Evolutionary conservation across 176 grass and related monocot genomes (phyloP).

Genomic region (Juncus effusus): DNA sequence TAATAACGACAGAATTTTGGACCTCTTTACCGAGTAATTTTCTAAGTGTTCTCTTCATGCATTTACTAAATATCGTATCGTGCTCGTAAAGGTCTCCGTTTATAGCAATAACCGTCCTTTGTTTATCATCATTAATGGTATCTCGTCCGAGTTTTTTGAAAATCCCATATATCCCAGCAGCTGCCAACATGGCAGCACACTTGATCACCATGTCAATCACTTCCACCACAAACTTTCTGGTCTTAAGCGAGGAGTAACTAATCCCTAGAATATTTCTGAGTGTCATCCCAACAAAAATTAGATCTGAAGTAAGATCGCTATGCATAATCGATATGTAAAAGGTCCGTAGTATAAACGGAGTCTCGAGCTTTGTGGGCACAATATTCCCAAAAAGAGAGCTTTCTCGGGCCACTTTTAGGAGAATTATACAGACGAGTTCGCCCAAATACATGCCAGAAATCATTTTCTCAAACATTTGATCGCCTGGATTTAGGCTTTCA

Average conservation of each 20-base stretch:
- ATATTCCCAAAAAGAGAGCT: too few species aligned
- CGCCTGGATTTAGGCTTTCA: conserved; percentile 64
- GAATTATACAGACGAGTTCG: too few species aligned
- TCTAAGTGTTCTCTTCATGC: conserved; percentile 14
- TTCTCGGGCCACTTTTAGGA: too few species aligned
- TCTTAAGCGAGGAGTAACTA: conserved; percentile 27
- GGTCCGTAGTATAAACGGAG: conserved; percentile 20
- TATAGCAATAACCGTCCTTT: conserved; percentile 1
- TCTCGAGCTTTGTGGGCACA: too few species aligned
- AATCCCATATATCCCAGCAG: conserved; percentile 39
- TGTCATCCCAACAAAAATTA: conserved; percentile 38
- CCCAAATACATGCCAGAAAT: too few species aligned
- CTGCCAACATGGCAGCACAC: conserved; percentile 39
- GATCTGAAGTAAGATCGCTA: conserved; percentile 45
- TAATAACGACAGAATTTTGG: conserved; percentile 22
- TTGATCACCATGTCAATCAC: conserved; percentile 34
- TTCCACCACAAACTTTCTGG: conserved; percentile 40
- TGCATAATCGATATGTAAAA: conserved; percentile 45
- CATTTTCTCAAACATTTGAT: conserved; percentile 28
- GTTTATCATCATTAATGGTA: not conserved
- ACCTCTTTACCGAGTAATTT: conserved; percentile 19
- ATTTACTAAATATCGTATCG: conserved; percentile 20
- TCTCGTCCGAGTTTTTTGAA: conserved; percentile 39
- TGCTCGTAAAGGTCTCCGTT: conserved; percentile 22
- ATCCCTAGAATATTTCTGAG: conserved; percentile 50